Conservation (phyloP, 176 grass and related monocot species). For the Miscanthus lutarioriparius region DNA sequence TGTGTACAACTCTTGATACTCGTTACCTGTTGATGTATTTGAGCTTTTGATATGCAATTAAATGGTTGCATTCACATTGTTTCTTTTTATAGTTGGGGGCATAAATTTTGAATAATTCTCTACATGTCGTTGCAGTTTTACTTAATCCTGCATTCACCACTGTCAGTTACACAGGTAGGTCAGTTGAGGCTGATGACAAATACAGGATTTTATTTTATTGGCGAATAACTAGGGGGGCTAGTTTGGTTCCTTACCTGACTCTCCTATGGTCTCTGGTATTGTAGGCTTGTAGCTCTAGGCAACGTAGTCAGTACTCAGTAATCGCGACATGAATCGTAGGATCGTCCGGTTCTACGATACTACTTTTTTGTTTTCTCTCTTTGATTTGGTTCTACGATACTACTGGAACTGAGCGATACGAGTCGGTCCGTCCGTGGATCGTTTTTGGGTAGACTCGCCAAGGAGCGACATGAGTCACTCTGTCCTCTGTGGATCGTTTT, state of each 20-base stretch:
- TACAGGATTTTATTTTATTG: not conserved
- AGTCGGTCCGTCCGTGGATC: no score
- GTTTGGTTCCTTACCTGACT: not conserved
- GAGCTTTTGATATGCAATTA: not conserved
- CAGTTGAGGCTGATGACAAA: not conserved
- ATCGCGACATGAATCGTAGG: no score
- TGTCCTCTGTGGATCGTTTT: no score
- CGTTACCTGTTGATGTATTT: not conserved
- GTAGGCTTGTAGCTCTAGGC: no score
- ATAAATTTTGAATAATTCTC: not conserved
- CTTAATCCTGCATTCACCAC: not conserved
- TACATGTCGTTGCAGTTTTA: not conserved
- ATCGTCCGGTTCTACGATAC: no score
- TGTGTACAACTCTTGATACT: not conserved
- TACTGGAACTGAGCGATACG: no score
- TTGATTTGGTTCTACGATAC: no score
- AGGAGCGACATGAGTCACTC: no score
- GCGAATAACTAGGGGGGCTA: not conserved
- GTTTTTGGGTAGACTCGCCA: no score
- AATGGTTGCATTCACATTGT: not conserved
- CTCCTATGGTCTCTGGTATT: no score
- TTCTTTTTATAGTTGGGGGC: not conserved
- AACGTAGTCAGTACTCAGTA: no score
- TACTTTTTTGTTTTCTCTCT: no score
- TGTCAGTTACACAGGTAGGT: not conserved